Evolutionary conservation across 2,329 filamentous ascomycete genomes (phyloP).

Genomic region (Fusarium transvaalense): DNA sequence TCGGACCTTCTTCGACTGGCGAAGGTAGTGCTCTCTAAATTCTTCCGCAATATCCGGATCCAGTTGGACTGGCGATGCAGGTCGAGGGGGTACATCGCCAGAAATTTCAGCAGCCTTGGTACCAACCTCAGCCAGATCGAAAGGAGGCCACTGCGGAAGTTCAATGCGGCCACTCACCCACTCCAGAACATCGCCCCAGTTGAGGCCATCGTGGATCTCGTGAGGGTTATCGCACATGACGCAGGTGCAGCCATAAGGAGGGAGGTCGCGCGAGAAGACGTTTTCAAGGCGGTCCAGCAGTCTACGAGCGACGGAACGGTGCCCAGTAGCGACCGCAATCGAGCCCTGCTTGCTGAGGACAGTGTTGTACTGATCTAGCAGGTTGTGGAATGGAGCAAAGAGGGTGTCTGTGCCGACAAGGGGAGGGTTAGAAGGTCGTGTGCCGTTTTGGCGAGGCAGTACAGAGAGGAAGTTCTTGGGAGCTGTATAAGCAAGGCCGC

Average conservation of each 20-base stretch:
- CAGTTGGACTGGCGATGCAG: constrained; percentile 76
- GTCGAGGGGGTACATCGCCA: constrained; percentile 70
- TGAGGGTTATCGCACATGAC: constrained; percentile 79
- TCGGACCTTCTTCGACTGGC: constrained; percentile 92
- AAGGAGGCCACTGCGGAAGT: constrained; percentile 89
- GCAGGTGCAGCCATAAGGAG: constrained; percentile 85
- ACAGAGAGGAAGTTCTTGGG: constrained; percentile 79
- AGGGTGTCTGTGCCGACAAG: constrained; percentile 77
- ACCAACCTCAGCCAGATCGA: constrained; percentile 75
- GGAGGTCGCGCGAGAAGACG: constrained; percentile 93
- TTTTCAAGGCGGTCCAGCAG: constrained; percentile 91
- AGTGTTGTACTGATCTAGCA: constrained; percentile 86
- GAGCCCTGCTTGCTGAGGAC: constrained; percentile 89
- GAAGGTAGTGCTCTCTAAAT: constrained; percentile 90
- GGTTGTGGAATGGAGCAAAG: constrained; percentile 84
- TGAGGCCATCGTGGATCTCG: constrained; percentile 78
- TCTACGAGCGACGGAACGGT: constrained; percentile 91
- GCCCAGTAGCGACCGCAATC: constrained; percentile 93
- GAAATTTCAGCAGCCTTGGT: constrained; percentile 70
- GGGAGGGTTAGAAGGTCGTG: constrained; percentile 72
- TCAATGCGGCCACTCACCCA: constrained; percentile 90
- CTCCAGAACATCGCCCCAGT: constrained; percentile 96
- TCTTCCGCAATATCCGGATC: constrained; percentile 96
- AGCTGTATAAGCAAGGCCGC: constrained; percentile 78
- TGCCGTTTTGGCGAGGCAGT: constrained; percentile 68